Evolutionary conservation across 2,329 filamentous ascomycete species (phyloP).

Genomic region (Orbilia ellipsospora): DNA sequence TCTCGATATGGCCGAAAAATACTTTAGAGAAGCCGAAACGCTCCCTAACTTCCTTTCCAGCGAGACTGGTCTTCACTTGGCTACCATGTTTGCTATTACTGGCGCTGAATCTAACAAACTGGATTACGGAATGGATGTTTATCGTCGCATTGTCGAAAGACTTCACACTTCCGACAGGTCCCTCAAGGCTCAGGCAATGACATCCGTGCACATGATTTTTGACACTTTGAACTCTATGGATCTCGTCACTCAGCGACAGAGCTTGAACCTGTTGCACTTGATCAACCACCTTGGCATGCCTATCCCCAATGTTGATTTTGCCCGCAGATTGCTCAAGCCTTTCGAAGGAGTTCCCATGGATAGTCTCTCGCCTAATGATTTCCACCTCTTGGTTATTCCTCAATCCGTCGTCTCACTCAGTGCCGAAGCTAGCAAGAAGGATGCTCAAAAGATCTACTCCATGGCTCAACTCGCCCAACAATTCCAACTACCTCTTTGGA

Average conservation of each 20-base stretch:
- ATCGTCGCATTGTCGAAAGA: slow-evolving; percentile 47
- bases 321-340: slow-evolving; percentile 55
- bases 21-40: slow-evolving; percentile 48
- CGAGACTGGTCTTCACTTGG: slow-evolving; percentile 45
- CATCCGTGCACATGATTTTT: slow-evolving; percentile 47
- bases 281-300: slow-evolving; percentile 56
- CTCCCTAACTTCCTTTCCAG: slow-evolving; percentile 46
- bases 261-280: slow-evolving; percentile 57
- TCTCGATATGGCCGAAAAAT: slow-evolving; percentile 51
- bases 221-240: slow-evolving; percentile 50
- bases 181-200: slow-evolving; percentile 40
- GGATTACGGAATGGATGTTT: slow-evolving; percentile 54
- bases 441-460: slow-evolving; percentile 60
- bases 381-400: slow-evolving; percentile 57
- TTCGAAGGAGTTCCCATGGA: slow-evolving; percentile 57
- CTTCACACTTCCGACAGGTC: slow-evolving; percentile 29
- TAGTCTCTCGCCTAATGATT: slow-evolving; percentile 57
- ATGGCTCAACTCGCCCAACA: slow-evolving; percentile 71
- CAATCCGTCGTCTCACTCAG: slow-evolving; percentile 56
- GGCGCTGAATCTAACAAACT: slow-evolving; percentile 37
- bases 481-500: slow-evolving; percentile 66
- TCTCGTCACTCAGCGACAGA: slow-evolving; percentile 57
- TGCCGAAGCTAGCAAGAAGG: slow-evolving; percentile 55
- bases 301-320: slow-evolving; percentile 53
- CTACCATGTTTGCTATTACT: slow-evolving; percentile 46